Evolutionary conservation across 306 rosid species (phyloP).

Genomic region (Luffa aegyptiaca): DNA sequence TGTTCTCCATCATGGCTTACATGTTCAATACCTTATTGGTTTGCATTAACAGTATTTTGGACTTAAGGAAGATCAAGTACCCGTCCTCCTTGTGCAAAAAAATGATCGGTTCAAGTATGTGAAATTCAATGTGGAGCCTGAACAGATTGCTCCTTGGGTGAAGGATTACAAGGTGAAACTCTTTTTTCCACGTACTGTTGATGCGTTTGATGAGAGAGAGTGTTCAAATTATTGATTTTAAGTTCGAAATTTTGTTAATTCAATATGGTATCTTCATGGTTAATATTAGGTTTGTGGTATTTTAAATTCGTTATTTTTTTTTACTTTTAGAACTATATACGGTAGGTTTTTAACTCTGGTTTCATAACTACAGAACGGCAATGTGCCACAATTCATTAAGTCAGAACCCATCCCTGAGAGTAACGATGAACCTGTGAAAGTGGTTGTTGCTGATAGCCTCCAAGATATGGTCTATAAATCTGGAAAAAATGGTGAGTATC

Average conservation of each 20-base stretch:
- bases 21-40: slow-evolving; percentile 7
- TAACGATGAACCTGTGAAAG: slow-evolving; percentile 81
- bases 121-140: slow-evolving; percentile 55
- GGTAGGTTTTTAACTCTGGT: slow-evolving; percentile 3
- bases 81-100: slow-evolving; percentile 64
- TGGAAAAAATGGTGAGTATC: slow-evolving; percentile 60
- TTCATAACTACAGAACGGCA: slow-evolving; percentile 53
- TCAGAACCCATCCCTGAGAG: slow-evolving; percentile 80
- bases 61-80: slow-evolving; percentile 69
- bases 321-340: background rate
- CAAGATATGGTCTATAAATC: slow-evolving; percentile 66
- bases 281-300: background rate
- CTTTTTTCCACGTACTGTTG: background rate
- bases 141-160: slow-evolving; percentile 63
- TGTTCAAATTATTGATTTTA: background rate
- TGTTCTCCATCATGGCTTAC: slow-evolving; percentile 11
- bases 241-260: background rate
- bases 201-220: background rate
- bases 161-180: slow-evolving; percentile 69
- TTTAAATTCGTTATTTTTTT: background rate
- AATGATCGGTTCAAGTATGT: slow-evolving; percentile 55
- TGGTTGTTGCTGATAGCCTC: slow-evolving; percentile 63
- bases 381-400: slow-evolving; percentile 39
- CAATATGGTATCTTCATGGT: background rate
- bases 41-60: slow-evolving; percentile 65